Percentiles rank a stretch among this genome's conserved stretches.
phyloP scores from a whole-genome alignment of 352 stramenopile species.

The Globisporangium paroecandrum region DNA sequence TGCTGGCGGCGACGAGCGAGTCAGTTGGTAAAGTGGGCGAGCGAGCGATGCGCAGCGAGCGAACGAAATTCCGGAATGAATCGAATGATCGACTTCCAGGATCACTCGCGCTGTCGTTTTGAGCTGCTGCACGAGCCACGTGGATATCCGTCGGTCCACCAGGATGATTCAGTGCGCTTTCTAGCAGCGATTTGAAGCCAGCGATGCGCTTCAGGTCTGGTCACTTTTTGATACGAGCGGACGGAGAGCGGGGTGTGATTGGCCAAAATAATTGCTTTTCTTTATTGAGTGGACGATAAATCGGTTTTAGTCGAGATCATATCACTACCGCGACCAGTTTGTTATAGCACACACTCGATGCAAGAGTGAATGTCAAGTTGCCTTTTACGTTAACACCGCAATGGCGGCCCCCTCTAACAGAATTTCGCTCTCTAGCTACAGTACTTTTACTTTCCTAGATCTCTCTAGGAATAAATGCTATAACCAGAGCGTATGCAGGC shows the following conservation, averaged over 20 bases:
- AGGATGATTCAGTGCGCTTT: neutral
- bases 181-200: neutral
- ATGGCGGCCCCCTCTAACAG: too few species aligned
- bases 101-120: neutral
- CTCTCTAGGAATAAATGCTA: too few species aligned
- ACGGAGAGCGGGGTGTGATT: neutral
- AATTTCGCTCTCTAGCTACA: too few species aligned
- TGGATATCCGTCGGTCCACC: neutral
- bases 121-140: neutral
- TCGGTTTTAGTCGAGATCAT: too few species aligned
- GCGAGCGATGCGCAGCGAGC: constrained; percentile 1
- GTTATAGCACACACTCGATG: too few species aligned
- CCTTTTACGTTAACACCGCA: too few species aligned
- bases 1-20: neutral
- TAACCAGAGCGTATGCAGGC: too few species aligned
- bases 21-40: neutral
- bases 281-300: too few species aligned
- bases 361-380: too few species aligned
- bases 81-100: neutral
- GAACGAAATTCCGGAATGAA: constrained; percentile 4
- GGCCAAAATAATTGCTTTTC: neutral
- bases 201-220: neutral
- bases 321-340: too few species aligned
- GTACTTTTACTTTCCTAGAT: too few species aligned
- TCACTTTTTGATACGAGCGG: neutral